Base-by-base conservation (phyloP, 345 rosid genomes). In the Pelargonium nanum region DNA sequence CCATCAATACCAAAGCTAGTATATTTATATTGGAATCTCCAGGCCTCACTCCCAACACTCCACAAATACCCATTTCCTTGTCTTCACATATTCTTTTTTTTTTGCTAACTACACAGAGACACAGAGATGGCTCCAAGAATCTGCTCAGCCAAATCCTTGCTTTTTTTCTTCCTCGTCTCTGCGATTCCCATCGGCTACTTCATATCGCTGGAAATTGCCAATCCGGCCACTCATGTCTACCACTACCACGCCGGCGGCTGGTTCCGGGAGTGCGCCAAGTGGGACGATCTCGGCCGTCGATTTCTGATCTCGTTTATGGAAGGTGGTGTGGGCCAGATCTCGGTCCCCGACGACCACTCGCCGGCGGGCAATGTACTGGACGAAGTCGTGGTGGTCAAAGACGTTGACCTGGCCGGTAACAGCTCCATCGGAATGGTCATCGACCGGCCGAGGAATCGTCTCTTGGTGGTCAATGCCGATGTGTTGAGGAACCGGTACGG, bases 261-360 rank as follows among this genome's bases (percentile, higher is more conserved):
- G 73, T 19, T 91, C 74, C 87, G 95, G 19, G 98, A 88, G 80
- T 79, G 85, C 77, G 88, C 92, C 65, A 88, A 88, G 84, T 91
- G 98, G 98, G 98, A 91, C 75, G 80, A 72, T 2, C 68, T 57
- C 17, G 63, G 77, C 70, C 79, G 73, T 57, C 83, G 95, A 19
- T 91, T 91, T 80, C 78, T 91, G 70, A 86, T 86, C 70, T 84
- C 90, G 69, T 85, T 72, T 78, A 55, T 91, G 57, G 95, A 83
- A 34, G 95, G 96, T 1, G 91, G 95, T 54, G 51, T 91, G 65
- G 96, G 88, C 19, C 72, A 83, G 75, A 67, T 91, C 52, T 65
- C 30, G 25, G 83, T 91, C 50, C 88, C 89, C 3, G 62, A 59
- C 1, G 72, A 61, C 26, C 53, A 75, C 67, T 17, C 63, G 16